phyloP scores from a whole-genome alignment of 805 yeast genomes.

The Metschnikowia dekortorum region DNA sequence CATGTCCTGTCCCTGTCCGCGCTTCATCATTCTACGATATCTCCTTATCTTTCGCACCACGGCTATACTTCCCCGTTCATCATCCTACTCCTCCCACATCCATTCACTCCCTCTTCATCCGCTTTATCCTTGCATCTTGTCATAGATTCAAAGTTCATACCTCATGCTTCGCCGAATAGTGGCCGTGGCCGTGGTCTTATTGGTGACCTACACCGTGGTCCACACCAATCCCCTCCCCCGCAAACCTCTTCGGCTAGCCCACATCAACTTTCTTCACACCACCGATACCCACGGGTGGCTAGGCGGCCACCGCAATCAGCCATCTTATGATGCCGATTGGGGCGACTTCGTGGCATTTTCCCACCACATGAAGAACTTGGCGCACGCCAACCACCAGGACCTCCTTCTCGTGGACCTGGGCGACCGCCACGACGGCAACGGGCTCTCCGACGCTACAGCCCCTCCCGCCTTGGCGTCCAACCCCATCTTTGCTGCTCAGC shows the following conservation, averaged over 20 bases:
- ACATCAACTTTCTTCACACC: slow-evolving; percentile 82
- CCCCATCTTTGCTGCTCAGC: slow-evolving; percentile 55
- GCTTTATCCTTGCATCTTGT: too few species aligned
- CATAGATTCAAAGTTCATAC: too few species aligned
- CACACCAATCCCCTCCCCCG: background rate
- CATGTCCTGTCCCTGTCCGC: too few species aligned
- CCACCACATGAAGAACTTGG: slow-evolving; percentile 42
- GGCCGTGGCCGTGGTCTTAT: background rate
- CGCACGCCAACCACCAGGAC: slow-evolving; percentile 51
- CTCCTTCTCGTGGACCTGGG: slow-evolving; percentile 80
- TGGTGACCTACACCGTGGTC: background rate
- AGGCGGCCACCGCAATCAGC: slow-evolving; percentile 81
- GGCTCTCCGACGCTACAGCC: slow-evolving; percentile 70
- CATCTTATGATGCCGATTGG: slow-evolving; percentile 80
- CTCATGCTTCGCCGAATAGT: background rate
- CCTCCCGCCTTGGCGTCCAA: slow-evolving; percentile 69
- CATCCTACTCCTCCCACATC: too few species aligned
- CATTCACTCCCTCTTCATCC: too few species aligned
- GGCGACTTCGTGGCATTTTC: slow-evolving; percentile 81
- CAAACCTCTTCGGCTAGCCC: slow-evolving; percentile 26
- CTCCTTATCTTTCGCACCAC: too few species aligned
- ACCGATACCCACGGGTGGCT: slow-evolving; percentile 99
- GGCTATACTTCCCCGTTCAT: too few species aligned
- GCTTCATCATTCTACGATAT: too few species aligned
- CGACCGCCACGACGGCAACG: slow-evolving; percentile 93